A percentile compares a stretch with the other conserved stretches of the same genome.
Evolutionary conservation across 2,329 filamentous ascomycete genomes (phyloP).

Genomic region (Chaetomiaceae sp.): DNA sequence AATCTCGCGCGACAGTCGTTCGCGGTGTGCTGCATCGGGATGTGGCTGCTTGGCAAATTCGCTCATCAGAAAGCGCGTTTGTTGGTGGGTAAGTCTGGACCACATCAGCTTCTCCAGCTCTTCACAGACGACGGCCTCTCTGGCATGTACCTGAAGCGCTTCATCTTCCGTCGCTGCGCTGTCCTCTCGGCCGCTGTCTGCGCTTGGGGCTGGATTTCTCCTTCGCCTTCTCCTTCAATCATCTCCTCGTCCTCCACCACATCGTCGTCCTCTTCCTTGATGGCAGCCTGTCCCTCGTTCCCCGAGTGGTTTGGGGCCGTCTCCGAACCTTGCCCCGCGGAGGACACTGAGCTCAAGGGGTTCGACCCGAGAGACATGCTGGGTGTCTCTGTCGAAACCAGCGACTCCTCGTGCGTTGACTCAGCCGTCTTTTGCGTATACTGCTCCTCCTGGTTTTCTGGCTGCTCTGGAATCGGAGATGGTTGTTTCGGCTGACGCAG

Average conservation of each 20-base stretch:
- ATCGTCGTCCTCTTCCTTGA: constrained; percentile 47
- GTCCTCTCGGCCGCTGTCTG: constrained; percentile 52
- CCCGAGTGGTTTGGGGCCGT: constrained; percentile 29
- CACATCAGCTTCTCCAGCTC: not conserved
- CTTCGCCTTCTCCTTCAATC: constrained; percentile 43
- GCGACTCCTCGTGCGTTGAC: constrained; percentile 34
- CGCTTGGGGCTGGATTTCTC: constrained; percentile 37
- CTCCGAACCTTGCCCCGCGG: constrained; percentile 32
- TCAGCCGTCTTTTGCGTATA: constrained; percentile 35
- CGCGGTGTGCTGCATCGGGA: constrained; percentile 84
- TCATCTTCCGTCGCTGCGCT: constrained; percentile 61
- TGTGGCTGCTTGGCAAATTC: constrained; percentile 94
- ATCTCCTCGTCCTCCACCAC: constrained; percentile 53
- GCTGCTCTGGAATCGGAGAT: constrained; percentile 33
- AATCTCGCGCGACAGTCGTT: constrained; percentile 81
- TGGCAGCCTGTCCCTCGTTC: constrained; percentile 34
- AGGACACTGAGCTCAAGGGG: constrained; percentile 35
- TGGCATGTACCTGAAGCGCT: constrained; percentile 63
- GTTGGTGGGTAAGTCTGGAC: constrained; percentile 79
- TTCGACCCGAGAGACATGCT: constrained; percentile 36
- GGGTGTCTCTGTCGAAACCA: constrained; percentile 35
- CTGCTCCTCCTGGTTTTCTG: constrained; percentile 28
- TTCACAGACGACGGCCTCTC: not conserved
- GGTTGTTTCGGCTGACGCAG: constrained; percentile 37
- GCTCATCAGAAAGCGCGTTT: constrained; percentile 96